Percentiles rank a stretch among this genome's conserved stretches.
Evolutionary conservation across 441 rosid genomes (phyloP).

Genomic region (Jatropha multifida): DNA sequence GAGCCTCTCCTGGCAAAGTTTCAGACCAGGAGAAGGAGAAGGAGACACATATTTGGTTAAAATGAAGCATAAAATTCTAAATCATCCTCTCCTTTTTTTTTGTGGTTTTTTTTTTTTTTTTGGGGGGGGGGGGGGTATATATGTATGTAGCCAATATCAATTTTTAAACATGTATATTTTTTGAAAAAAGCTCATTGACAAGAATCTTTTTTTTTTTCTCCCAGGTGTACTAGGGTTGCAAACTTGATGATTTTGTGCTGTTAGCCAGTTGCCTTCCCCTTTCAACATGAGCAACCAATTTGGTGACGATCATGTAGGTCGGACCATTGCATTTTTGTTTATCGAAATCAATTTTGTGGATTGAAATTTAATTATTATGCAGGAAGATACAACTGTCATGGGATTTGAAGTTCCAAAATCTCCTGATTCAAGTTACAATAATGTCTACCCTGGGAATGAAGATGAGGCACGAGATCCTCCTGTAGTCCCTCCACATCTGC

Average conservation of each 20-base stretch:
- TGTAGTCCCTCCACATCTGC: constrained; percentile 73
- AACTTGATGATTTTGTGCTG: constrained; percentile 34
- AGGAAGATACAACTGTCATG: constrained; percentile 75
- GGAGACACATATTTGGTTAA: not conserved
- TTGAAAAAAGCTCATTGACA: constrained; percentile 17
- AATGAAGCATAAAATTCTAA: not conserved
- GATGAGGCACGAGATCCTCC: constrained; percentile 93
- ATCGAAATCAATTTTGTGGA: constrained; percentile 8
- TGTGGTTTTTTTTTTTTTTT: too few species aligned
- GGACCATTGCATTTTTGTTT: constrained; percentile 13
- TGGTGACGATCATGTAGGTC: constrained; percentile 55
- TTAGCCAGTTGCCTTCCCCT: constrained; percentile 24
- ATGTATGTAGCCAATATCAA: too few species aligned
- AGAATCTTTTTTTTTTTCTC: constrained; percentile 19
- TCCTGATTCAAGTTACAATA: constrained; percentile 91
- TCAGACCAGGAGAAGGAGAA: not conserved
- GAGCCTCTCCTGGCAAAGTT: not conserved
- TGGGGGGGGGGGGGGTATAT: too few species aligned
- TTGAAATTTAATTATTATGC: constrained; percentile 21
- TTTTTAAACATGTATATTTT: too few species aligned
- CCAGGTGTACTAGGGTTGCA: constrained; percentile 30
- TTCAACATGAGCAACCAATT: constrained; percentile 64
- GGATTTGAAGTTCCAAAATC: constrained; percentile 92
- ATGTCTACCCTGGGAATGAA: constrained; percentile 51
- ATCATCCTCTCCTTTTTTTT: not conserved